phyloP scores from a whole-genome alignment of 1,284 basidiomycete genomes.

The Tetrapyrgos nigripes region DNA sequence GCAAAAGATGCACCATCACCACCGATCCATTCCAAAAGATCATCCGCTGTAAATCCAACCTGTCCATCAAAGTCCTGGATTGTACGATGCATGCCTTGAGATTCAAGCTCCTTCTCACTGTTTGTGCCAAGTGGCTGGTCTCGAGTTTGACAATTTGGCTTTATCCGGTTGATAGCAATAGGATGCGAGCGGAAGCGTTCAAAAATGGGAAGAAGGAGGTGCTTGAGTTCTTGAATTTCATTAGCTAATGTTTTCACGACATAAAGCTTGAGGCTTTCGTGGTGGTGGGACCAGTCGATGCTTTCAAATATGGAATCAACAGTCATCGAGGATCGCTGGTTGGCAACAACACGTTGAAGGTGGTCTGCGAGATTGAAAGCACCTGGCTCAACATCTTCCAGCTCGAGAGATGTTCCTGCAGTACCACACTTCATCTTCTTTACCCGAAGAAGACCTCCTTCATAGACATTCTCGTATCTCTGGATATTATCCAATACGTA shows the following conservation, averaged over 20 bases:
- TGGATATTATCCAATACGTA: conserved; percentile 17
- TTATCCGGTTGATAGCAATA: background rate
- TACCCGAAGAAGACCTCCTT: conserved; percentile 9
- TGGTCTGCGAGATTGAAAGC: background rate
- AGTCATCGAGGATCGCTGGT: background rate
- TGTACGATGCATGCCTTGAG: conserved; percentile 1
- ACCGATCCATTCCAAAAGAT: background rate
- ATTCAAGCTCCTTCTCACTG: background rate
- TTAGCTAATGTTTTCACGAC: background rate
- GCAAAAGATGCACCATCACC: background rate
- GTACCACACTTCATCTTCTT: conserved; percentile 16
- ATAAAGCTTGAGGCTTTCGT: background rate
- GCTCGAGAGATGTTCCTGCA: conserved; percentile 4
- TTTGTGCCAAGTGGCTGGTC: conserved; percentile 2
- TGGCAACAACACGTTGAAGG: background rate
- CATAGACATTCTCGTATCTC: background rate
- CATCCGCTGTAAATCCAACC: conserved; percentile 1
- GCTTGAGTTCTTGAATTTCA: background rate
- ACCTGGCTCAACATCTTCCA: conserved; percentile 4
- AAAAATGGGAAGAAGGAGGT: background rate
- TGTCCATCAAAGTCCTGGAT: background rate
- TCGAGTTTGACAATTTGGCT: background rate
- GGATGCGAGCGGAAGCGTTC: background rate
- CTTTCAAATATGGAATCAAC: background rate
- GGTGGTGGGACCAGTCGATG: background rate